These are phyloP conservation scores for Aureobasidium sp. DNA, from an alignment of 2,329 filamentous ascomycete species.

Conservation along the genomic window DNA sequence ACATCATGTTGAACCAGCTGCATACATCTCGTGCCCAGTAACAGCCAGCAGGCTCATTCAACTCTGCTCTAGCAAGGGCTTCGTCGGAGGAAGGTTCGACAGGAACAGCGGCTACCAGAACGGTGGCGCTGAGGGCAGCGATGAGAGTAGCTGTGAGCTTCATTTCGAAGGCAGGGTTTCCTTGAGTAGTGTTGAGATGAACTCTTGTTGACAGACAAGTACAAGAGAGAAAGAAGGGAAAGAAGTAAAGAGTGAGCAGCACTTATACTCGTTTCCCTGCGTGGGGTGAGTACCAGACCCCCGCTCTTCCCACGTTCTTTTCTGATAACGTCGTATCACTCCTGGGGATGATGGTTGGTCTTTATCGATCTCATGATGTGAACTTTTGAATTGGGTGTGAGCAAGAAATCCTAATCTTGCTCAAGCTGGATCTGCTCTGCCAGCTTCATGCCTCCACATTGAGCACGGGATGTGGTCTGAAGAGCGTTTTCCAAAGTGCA, in stretches of 20 bases:
- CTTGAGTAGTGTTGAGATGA: neutral
- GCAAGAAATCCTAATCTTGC: neutral
- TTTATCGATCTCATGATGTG: neutral
- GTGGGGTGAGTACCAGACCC: neutral
- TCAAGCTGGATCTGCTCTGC: neutral
- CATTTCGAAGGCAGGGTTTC: neutral
- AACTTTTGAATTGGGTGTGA: neutral
- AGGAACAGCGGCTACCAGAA: neutral
- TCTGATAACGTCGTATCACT: neutral
- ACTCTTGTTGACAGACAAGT: neutral
- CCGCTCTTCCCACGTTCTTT: neutral
- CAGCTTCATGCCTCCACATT: no score
- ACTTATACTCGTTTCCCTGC: neutral
- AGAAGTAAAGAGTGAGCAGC: neutral
- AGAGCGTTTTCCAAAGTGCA: neutral
- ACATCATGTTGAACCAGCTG: neutral
- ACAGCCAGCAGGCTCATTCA: neutral
- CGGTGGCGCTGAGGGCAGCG: neutral
- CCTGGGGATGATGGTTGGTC: neutral
- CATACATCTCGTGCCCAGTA: neutral
- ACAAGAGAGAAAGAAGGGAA: neutral
- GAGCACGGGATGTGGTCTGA: neutral
- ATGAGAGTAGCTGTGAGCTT: neutral
- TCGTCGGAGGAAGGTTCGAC: neutral
- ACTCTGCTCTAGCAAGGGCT: neutral